A percentile compares a stretch with the other conserved stretches of the same genome.
Conservation (phyloP, 306 rosid species). For the Leucaena leucocephala region DNA sequence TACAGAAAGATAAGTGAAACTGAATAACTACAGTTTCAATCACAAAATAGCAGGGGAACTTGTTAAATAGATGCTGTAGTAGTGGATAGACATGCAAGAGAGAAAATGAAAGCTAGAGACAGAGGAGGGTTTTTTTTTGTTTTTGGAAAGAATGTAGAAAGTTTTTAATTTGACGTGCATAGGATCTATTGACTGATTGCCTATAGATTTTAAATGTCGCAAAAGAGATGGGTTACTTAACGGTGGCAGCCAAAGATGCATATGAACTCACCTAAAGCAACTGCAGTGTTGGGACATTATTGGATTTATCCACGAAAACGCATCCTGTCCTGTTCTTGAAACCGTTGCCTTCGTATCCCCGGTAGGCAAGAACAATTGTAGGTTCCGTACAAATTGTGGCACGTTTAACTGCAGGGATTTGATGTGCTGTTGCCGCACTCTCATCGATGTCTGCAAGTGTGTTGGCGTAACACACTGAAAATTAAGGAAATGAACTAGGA, state of each 20-base stretch:
- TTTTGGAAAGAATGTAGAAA: not conserved
- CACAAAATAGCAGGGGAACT: not conserved
- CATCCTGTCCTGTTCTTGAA: conserved; percentile 21
- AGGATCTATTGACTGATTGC: not conserved
- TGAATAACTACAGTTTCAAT: not conserved
- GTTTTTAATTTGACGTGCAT: not conserved
- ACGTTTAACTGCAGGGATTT: not conserved
- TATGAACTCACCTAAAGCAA: not conserved
- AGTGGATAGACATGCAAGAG: not conserved
- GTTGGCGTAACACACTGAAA: not conserved
- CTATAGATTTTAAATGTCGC: not conserved
- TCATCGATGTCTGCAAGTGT: conserved; percentile 8
- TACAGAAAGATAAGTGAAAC: not conserved
- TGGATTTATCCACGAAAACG: not conserved
- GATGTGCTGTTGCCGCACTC: conserved; percentile 10
- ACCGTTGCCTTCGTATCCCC: conserved; percentile 5
- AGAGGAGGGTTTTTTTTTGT: too few species aligned
- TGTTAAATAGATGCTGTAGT: not conserved
- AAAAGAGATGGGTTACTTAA: not conserved
- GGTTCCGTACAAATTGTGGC: conserved; percentile 5
- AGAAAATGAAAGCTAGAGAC: not conserved
- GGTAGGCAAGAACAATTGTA: conserved; percentile 11
- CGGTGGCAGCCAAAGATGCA: not conserved
- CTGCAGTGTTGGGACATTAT: not conserved
- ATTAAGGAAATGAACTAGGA: not conserved